Percentiles rank a stretch among this genome's conserved stretches.
phyloP scores from a whole-genome alignment of 257 asterid species.

The Forsythia suspensa region DNA sequence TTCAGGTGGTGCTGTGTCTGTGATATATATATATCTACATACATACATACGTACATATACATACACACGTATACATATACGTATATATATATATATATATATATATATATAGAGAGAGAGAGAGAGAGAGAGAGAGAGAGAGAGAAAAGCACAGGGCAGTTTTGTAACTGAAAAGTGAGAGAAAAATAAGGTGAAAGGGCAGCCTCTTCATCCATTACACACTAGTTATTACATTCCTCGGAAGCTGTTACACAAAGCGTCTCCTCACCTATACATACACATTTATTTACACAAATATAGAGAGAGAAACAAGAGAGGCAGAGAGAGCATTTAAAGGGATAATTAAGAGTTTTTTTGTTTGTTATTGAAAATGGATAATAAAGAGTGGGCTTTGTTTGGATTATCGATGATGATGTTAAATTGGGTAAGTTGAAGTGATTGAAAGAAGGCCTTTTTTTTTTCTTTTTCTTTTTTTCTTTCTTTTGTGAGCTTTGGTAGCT shows the following conservation, averaged over 20 bases:
- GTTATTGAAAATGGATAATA: conserved; percentile 35
- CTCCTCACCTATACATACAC: conserved; percentile 21
- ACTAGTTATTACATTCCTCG: conserved; percentile 31
- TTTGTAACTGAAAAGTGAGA: conserved; percentile 79
- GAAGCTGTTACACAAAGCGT: conserved; percentile 32
- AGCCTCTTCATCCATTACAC: conserved; percentile 37
- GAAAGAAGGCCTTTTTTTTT: conserved; percentile 26
- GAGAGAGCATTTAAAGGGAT: conserved; percentile 32
- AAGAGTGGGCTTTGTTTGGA: conserved; percentile 38
- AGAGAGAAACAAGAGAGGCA: conserved; percentile 4
- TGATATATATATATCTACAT: not conserved
- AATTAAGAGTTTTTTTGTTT: conserved; percentile 31
- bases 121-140: no score
- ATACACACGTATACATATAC: not conserved
- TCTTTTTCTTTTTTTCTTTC: not conserved
- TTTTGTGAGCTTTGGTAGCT: conserved; percentile 14
- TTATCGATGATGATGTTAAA: conserved; percentile 36
- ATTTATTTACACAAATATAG: not conserved
- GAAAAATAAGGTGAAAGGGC: conserved; percentile 30
- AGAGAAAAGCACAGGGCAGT: conserved; percentile 42
- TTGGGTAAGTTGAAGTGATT: conserved; percentile 51
- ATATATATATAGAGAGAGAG: conserved; percentile 26
- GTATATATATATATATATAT: no score
- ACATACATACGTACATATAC: no score
- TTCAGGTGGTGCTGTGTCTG: conserved; percentile 15